Conservation (phyloP, 2,329 filamentous ascomycete genomes). For the Botrytis byssoidea region DNA sequence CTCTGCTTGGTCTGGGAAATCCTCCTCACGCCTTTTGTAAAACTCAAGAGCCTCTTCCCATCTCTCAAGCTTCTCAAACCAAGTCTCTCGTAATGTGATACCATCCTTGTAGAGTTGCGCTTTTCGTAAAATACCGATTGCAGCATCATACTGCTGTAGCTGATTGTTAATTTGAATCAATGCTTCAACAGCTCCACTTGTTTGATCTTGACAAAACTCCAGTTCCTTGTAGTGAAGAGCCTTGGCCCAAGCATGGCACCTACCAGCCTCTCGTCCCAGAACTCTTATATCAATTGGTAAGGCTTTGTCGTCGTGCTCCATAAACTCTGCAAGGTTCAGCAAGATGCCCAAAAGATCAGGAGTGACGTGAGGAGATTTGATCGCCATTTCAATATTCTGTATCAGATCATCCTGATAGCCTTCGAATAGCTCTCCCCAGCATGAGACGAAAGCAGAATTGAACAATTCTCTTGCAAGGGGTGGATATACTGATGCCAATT, state of each 20-base stretch:
- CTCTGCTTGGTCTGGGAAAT: slow-evolving; percentile 73
- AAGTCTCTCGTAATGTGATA: slow-evolving; percentile 93
- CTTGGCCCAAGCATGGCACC: slow-evolving; percentile 97
- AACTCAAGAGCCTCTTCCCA: slow-evolving; percentile 97
- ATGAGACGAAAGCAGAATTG: slow-evolving; percentile 98
- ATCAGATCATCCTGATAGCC: slow-evolving; percentile 97
- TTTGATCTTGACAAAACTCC: slow-evolving; percentile 97
- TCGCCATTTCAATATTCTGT: slow-evolving; percentile 89
- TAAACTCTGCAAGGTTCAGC: slow-evolving; percentile 96
- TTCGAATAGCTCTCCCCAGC: slow-evolving; percentile 97
- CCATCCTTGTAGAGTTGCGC: slow-evolving; percentile 91
- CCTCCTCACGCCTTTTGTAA: slow-evolving; percentile 80
- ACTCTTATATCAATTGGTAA: slow-evolving; percentile 95
- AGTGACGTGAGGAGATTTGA: slow-evolving; percentile 92
- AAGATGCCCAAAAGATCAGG: slow-evolving; percentile 93
- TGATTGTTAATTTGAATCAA: slow-evolving; percentile 99
- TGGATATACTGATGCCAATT: slow-evolving; percentile 84
- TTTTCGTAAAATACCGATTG: slow-evolving; percentile 94
- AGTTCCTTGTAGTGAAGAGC: slow-evolving; percentile 98
- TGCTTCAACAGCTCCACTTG: slow-evolving; percentile 90
- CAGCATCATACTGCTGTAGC: slow-evolving; percentile 95
- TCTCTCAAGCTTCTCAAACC: slow-evolving; percentile 97
- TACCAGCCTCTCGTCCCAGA: slow-evolving; percentile 88
- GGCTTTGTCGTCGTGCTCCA: slow-evolving; percentile 99
- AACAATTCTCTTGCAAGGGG: slow-evolving; percentile 91